A percentile compares a stretch with the other conserved stretches of the same genome.
These are phyloP conservation scores for Begonia loranthoides DNA, from an alignment of 306 rosid genomes.

Conservation along the genomic window DNA sequence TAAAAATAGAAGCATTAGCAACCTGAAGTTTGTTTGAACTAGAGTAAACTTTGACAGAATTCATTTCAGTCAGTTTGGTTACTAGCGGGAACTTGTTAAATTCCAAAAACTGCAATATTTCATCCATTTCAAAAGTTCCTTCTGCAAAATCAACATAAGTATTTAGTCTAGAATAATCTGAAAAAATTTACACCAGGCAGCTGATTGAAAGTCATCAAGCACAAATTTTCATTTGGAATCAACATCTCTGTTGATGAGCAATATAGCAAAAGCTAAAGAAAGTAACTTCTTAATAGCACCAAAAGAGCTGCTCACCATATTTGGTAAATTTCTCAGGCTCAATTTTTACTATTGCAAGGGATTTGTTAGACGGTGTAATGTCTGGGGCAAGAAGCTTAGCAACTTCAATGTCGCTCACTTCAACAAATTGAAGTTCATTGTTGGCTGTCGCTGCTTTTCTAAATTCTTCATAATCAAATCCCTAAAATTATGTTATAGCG, in stretches of 20 bases:
- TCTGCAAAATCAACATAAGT: constrained; percentile 33
- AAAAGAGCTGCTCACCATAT: constrained; percentile 47
- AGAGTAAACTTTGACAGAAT: constrained; percentile 57
- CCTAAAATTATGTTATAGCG: constrained; percentile 29
- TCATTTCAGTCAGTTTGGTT: constrained; percentile 58
- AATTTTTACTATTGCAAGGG: constrained; percentile 66
- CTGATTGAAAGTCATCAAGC: not conserved
- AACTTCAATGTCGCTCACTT: constrained; percentile 37
- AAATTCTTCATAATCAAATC: constrained; percentile 56
- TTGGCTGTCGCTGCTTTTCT: constrained; percentile 57
- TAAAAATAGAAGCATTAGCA: constrained; percentile 2
- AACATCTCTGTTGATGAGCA: not conserved
- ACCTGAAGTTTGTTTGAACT: constrained; percentile 86
- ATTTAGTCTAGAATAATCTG: not conserved
- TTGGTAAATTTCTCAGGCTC: constrained; percentile 74
- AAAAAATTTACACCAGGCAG: not conserved
- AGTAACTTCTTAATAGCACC: not conserved
- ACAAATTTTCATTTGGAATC: too few relatives aligned
- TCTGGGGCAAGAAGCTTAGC: constrained; percentile 64
- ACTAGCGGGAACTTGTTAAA: constrained; percentile 77
- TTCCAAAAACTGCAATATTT: constrained; percentile 58
- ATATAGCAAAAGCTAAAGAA: not conserved
- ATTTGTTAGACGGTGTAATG: constrained; percentile 23
- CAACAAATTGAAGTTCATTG: constrained; percentile 72
- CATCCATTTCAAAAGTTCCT: constrained; percentile 40